These are phyloP conservation scores for Apiotrichum mycotoxinovorans DNA, from an alignment of 1,284 basidiomycete genomes.

Conservation along the genomic window DNA sequence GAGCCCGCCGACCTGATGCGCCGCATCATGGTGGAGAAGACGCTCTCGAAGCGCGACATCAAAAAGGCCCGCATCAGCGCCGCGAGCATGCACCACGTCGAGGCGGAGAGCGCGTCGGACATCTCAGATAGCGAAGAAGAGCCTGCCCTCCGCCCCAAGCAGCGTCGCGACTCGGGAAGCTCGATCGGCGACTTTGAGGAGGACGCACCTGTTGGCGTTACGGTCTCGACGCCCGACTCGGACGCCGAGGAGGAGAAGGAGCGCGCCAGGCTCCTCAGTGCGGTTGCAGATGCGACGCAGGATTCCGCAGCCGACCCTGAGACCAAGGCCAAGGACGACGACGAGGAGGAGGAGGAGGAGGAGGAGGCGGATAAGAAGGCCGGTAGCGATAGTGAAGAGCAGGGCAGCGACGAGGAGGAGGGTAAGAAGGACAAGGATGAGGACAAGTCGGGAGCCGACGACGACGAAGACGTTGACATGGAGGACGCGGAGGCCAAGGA, in stretches of 20 bases:
- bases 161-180: constrained; percentile 27
- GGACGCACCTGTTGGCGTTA: constrained; percentile 2
- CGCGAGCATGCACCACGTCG: constrained; percentile 29
- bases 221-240: not conserved
- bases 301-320: not conserved
- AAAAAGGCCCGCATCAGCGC: constrained; percentile 29
- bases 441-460: not conserved
- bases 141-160: not conserved
- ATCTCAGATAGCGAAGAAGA: constrained; percentile 21
- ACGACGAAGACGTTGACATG: not conserved
- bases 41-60: constrained; percentile 28
- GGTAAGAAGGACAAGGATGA: not conserved
- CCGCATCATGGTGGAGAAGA: constrained; percentile 29
- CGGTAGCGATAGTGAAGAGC: not conserved
- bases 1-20: constrained; percentile 25
- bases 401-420: not conserved
- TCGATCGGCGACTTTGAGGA: constrained; percentile 39
- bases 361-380: not conserved
- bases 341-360: not conserved
- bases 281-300: constrained; percentile 3
- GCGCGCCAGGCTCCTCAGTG: constrained; percentile 1
- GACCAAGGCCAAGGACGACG: not conserved
- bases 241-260: constrained; percentile 20
- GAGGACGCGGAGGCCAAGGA: not conserved
- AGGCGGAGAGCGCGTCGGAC: constrained; percentile 16